Conservation (phyloP, 108 stramenopile species). For the Stephanodiscus minutulus region DNA sequence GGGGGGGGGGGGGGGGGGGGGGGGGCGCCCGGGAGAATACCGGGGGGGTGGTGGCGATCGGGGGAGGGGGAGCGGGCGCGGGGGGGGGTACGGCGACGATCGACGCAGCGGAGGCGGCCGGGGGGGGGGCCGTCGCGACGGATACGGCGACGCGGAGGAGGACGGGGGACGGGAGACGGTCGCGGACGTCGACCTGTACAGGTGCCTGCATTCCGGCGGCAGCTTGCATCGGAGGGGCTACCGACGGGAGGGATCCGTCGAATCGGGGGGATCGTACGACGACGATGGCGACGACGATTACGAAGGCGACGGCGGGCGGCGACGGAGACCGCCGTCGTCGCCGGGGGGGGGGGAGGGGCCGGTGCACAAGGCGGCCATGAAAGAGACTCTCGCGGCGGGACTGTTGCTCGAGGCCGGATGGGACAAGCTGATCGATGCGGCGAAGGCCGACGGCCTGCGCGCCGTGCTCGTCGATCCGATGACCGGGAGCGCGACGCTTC, state of each 20-base stretch:
- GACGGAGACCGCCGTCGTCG: not conserved
- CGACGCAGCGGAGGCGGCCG: slow-evolving; percentile 10
- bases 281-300: slow-evolving; percentile 3
- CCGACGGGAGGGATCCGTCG: slow-evolving; percentile 31
- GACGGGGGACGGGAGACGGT: slow-evolving; percentile 46
- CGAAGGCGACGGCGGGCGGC: not conserved
- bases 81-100: slow-evolving; percentile 2
- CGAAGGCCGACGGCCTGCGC: slow-evolving; percentile 27
- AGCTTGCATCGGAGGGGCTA: slow-evolving; percentile 75
- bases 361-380: slow-evolving; percentile 83
- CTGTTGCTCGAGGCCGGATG: slow-evolving; percentile 70
- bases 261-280: not conserved
- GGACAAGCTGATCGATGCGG: slow-evolving; percentile 53
- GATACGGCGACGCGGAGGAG: not conserved
- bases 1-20: not conserved
- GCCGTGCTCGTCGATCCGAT: slow-evolving; percentile 77
- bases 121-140: not conserved
- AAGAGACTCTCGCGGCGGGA: slow-evolving; percentile 82
- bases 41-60: not conserved
- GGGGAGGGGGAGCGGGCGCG: not conserved
- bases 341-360: not conserved
- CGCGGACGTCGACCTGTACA: slow-evolving; percentile 64
- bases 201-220: slow-evolving; percentile 69
- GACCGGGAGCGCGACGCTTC: slow-evolving; percentile 78
- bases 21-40: too few species aligned